Conservation (phyloP, 441 rosid genomes). For the Aquilaria agallochum region DNA sequence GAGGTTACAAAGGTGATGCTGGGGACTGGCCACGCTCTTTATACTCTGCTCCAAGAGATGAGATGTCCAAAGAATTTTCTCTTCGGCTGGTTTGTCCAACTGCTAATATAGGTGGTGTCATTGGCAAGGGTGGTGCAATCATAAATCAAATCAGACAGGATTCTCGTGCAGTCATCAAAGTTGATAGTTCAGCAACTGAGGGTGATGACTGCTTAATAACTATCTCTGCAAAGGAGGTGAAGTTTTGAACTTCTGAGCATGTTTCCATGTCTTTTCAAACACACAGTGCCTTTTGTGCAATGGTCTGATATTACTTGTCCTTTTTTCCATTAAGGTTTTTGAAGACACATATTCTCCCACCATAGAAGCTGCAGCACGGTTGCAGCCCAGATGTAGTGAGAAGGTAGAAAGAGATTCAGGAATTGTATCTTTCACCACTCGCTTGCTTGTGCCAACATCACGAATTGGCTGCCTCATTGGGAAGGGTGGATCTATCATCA, state of each 20-base stretch:
- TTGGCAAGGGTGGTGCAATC: slow-evolving; percentile 86
- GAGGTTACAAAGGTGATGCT: slow-evolving; percentile 75
- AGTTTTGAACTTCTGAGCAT: slow-evolving; percentile 9
- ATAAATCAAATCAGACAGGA: slow-evolving; percentile 94
- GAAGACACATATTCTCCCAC: slow-evolving; percentile 84
- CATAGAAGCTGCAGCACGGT: slow-evolving; percentile 83
- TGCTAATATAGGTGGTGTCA: slow-evolving; percentile 78
- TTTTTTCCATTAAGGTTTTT: slow-evolving; percentile 40
- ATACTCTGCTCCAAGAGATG: slow-evolving; percentile 86
- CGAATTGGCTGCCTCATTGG: slow-evolving; percentile 97
- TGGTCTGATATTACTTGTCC: slow-evolving; percentile 12
- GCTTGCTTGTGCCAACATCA: slow-evolving; percentile 89
- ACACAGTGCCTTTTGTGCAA: background rate
- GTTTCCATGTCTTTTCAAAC: background rate
- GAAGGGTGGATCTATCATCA: slow-evolving; percentile 86
- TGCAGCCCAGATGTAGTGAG: slow-evolving; percentile 95
- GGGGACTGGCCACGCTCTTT: slow-evolving; percentile 84
- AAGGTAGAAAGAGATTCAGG: slow-evolving; percentile 95
- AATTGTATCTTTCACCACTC: slow-evolving; percentile 72
- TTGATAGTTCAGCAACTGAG: slow-evolving; percentile 74
- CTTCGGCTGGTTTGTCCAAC: slow-evolving; percentile 76
- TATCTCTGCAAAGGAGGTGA: slow-evolving; percentile 85
- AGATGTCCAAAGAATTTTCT: slow-evolving; percentile 68
- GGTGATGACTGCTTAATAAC: slow-evolving; percentile 84
- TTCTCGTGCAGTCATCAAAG: slow-evolving; percentile 74